Percentiles rank a stretch among this genome's conserved stretches.
Evolutionary conservation across 345 rosid species (phyloP).

Genomic region (Eucalyptus dawsonii): DNA sequence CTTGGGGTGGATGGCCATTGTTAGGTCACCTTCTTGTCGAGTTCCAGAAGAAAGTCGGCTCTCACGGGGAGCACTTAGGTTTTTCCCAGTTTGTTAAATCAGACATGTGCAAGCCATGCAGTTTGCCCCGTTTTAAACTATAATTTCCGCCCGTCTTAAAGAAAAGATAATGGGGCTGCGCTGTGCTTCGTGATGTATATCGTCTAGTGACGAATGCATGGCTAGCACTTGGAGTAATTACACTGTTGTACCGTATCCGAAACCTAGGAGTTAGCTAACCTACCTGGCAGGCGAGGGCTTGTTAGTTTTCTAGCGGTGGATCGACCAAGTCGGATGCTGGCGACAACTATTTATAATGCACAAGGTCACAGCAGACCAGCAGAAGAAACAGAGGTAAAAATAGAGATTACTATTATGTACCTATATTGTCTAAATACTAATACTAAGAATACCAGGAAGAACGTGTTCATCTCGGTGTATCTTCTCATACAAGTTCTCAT

Average conservation of each 20-base stretch:
- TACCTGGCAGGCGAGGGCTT: not conserved
- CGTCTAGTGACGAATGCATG: not conserved
- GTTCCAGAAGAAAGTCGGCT: not conserved
- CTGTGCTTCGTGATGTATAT: not conserved
- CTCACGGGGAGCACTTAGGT: not conserved
- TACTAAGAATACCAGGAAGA: not conserved
- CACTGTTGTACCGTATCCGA: not conserved
- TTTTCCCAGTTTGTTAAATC: not conserved
- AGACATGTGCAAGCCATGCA: not conserved
- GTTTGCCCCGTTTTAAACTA: not conserved
- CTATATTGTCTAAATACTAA: no score
- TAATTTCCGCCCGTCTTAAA: not conserved
- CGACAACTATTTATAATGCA: not conserved
- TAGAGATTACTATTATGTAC: not conserved
- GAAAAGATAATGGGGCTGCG: not conserved
- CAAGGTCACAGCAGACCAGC: not conserved
- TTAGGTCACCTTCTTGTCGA: not conserved
- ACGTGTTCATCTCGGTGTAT: rapidly evolving
- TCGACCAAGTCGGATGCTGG: not conserved
- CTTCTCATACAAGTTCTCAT: not conserved
- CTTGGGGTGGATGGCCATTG: not conserved
- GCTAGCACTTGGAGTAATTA: no score
- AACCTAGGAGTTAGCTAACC: not conserved
- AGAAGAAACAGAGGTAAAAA: not conserved
- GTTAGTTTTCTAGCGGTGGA: not conserved